Conservation (phyloP, 176 grass and related monocot genomes). For the sorghum (Sorghum bicolor) region Sorghum_bicolor_NCBIv3 NC_012873.2:54451001-54451500, state of each 20-base stretch:
- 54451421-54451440: conserved; percentile 34
- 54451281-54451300: not conserved
- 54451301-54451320: not conserved
- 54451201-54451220: conserved; percentile 2
- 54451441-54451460: conserved; percentile 51
- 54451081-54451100: no score
- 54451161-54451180: conserved; percentile 29
- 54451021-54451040: no score
- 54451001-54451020: no score
- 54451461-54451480: conserved; percentile 16
- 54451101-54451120: no score
- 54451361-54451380: not conserved
- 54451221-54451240: not conserved
- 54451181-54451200: not conserved
- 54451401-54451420: not conserved
- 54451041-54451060: no score
- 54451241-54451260: not conserved
- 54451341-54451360: not conserved
- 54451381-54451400: not conserved
- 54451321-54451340: not conserved
- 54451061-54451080: not conserved
- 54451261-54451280: not conserved
- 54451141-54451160: not conserved
- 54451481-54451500: conserved; percentile 42
- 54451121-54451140: no score